phyloP scores from a whole-genome alignment of 495 filamentous ascomycete genomes.

The Penicillium cataractarum region DNA sequence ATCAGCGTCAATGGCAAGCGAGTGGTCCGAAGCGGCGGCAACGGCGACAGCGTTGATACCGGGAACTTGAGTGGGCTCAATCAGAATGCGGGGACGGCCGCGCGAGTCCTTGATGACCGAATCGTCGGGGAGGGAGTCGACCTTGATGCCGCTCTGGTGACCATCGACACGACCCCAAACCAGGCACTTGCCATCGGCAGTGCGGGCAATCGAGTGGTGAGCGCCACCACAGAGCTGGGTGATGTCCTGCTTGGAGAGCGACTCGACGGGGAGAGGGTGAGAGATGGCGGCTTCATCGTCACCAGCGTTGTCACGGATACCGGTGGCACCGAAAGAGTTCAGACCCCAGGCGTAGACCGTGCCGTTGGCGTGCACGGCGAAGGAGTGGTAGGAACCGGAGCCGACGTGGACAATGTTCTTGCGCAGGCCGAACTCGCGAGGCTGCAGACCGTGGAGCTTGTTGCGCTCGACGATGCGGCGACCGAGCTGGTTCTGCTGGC shows the following conservation, averaged over 20 bases:
- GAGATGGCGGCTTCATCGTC: slow-evolving; percentile 61
- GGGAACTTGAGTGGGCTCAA: slow-evolving; percentile 55
- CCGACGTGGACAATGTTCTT: slow-evolving; percentile 58
- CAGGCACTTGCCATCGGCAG: slow-evolving; percentile 55
- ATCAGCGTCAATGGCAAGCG: slow-evolving; percentile 56
- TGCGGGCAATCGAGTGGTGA: slow-evolving; percentile 62
- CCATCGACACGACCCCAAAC: slow-evolving; percentile 66
- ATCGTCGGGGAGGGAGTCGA: slow-evolving; percentile 51
- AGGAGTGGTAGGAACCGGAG: slow-evolving; percentile 61
- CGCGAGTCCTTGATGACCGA: slow-evolving; percentile 53
- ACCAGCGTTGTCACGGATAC: slow-evolving; percentile 69
- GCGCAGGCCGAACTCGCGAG: slow-evolving; percentile 69
- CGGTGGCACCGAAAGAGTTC: slow-evolving; percentile 85
- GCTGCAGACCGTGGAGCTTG: slow-evolving; percentile 61
- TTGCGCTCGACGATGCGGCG: slow-evolving; percentile 62
- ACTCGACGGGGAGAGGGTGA: slow-evolving; percentile 61
- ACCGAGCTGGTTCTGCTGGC: slow-evolving; percentile 67
- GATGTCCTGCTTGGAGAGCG: slow-evolving; percentile 53
- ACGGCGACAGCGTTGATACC: slow-evolving; percentile 46
- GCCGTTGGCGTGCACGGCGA: slow-evolving; percentile 73
- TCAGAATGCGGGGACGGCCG: slow-evolving; percentile 57
- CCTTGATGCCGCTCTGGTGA: slow-evolving; percentile 58
- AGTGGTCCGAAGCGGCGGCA: slow-evolving; percentile 60
- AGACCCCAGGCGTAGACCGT: slow-evolving; percentile 83
- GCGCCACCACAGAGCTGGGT: slow-evolving; percentile 55